Evolutionary conservation across 2,329 filamentous ascomycete genomes (phyloP).

Genomic region (Ophiocordyceps camponoti-floridani): DNA sequence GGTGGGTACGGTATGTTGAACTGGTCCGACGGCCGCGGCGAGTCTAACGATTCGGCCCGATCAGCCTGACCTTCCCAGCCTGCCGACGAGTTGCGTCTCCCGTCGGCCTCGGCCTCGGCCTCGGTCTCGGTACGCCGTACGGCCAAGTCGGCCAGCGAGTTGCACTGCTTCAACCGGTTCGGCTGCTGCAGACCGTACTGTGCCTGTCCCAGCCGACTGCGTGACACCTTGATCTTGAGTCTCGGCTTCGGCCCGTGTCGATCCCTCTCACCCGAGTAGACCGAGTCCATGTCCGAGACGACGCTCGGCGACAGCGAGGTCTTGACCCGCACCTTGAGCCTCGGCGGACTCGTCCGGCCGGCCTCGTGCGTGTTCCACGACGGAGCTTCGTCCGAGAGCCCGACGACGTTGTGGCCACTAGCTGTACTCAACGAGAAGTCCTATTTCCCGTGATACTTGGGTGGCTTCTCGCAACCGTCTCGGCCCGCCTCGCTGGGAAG

Average conservation of each 20-base stretch:
- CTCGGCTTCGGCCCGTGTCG: slow-evolving; percentile 7
- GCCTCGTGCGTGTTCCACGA: neutral
- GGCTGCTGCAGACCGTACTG: slow-evolving; percentile 4
- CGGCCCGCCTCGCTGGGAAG: slow-evolving; percentile 16
- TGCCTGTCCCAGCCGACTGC: slow-evolving; percentile 9
- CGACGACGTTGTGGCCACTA: neutral
- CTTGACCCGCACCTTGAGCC: slow-evolving; percentile 12
- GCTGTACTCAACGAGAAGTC: neutral
- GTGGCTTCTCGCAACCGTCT: neutral
- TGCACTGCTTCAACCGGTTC: slow-evolving; percentile 13
- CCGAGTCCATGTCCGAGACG: neutral
- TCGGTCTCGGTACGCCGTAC: neutral
- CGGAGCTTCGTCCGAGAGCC: neutral
- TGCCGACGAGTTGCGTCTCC: neutral
- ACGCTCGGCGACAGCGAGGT: slow-evolving; percentile 5
- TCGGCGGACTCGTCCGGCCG: slow-evolving; percentile 5
- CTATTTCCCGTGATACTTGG: neutral
- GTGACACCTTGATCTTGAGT: slow-evolving; percentile 16
- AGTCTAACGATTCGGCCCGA: neutral
- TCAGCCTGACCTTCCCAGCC: slow-evolving; percentile 2
- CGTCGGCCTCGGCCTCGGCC: slow-evolving; percentile 1
- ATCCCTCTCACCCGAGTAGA: neutral
- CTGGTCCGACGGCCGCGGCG: slow-evolving; percentile 12
- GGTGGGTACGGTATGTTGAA: slow-evolving; percentile 17
- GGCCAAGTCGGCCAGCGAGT: slow-evolving; percentile 13